Base-by-base conservation (phyloP, 345 rosid species). In the Eucalyptus albens region DNA sequence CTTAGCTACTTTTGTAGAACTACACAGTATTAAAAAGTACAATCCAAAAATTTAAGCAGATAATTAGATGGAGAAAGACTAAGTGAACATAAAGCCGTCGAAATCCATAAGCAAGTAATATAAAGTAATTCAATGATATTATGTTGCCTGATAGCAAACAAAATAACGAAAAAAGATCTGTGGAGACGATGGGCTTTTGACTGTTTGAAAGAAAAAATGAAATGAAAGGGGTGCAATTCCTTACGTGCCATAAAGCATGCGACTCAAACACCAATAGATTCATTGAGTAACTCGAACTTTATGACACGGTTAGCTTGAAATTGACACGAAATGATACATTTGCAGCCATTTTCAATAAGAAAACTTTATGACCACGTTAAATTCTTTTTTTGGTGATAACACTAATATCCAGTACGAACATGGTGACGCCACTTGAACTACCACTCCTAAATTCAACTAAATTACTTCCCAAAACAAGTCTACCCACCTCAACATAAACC, bases 21-120 rank as follows among this genome's bases (percentile, higher is more conserved):
- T 16, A 10, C 4, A 4, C 2, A 1, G 14, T 9, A 0, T 21
- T 37, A 72, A 12, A 37, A 10, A 72, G 27, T 37, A 1, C 14
- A 72, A 72, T 72, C 82, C 45, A 72, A 19, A 72, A 72, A 27
- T 72, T 72, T 72, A 33, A 72, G 45, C 0, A 10, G 27, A 37
- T 37, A 37, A 37, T 12, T 37, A 37, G 81, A 2, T 11, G 1
- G 5, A 77, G 47, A 15, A 77, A 11, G 9, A 40, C 47, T 37
- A 37, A 44, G 21, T 21, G 47, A 33, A 21, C 8, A 77, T 21
- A 77, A 21, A 77, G 29, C 26, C 15, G 1, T 77, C 24, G 7
- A 40, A 77, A 22, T 3, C 83, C 83, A 77, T 37, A 11, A 77
- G 2, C 27, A 77, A 33, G 81, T 11, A 5, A 33, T 33, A 69